Conservation (phyloP, 225 moss, liverwort and hornwort species). For the Pseudoscleropodium purum region DNA sequence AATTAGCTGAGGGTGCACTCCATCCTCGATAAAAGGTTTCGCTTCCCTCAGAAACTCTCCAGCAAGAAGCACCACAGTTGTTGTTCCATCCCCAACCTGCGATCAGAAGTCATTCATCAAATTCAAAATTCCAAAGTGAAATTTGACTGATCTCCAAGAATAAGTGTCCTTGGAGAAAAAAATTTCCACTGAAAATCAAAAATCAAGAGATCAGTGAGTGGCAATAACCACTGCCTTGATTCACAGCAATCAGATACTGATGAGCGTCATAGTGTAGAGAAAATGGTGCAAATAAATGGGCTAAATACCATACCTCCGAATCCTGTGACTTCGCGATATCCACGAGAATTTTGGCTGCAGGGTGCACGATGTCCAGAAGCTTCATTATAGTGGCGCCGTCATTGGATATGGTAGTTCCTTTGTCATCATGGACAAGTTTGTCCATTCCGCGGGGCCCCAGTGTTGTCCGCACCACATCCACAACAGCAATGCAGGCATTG, state of each 20-base stretch:
- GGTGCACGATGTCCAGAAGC: conserved; percentile 95
- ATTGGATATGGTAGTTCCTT: conserved; percentile 95
- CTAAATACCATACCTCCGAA: conserved; percentile 51
- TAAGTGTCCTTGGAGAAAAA: background rate
- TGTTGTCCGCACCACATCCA: conserved; percentile 88
- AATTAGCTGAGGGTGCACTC: conserved; percentile 94
- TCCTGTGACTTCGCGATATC: conserved; percentile 99
- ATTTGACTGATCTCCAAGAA: background rate
- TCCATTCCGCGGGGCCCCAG: conserved; percentile 97
- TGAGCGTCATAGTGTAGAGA: background rate
- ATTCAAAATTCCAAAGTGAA: background rate
- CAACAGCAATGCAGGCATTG: conserved; percentile 98
- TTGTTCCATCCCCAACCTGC: conserved; percentile 98
- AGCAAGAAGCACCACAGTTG: conserved; percentile 92
- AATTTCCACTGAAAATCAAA: background rate
- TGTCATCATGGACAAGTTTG: conserved; percentile 88
- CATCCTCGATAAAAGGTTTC: conserved; percentile 95
- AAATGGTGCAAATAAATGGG: background rate
- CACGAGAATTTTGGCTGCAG: conserved; percentile 93
- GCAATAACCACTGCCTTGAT: background rate
- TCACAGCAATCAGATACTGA: background rate
- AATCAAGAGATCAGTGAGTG: background rate
- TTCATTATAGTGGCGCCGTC: conserved; percentile 99
- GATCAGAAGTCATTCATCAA: background rate
- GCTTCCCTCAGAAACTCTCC: conserved; percentile 95